Percentiles rank a stretch among this genome's conserved stretches.
phyloP scores from a whole-genome alignment of 176 grass and related monocot species.

The Stipa capillata region DNA sequence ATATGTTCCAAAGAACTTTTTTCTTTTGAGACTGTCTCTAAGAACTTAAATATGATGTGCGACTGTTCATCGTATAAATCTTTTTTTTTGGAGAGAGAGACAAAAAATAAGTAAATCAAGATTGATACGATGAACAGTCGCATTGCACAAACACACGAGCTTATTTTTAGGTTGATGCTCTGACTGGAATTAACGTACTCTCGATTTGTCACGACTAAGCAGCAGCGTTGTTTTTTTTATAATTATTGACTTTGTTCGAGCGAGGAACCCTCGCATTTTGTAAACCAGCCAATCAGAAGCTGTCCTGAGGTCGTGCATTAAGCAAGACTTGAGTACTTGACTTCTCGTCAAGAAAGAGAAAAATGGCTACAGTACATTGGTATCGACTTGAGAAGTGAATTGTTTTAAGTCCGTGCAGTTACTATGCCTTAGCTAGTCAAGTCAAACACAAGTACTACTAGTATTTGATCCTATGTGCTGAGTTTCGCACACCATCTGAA shows the following conservation, averaged over 20 bases:
- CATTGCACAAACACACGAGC: not conserved
- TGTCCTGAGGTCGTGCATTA: not conserved
- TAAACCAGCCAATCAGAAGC: not conserved
- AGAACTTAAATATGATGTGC: not conserved
- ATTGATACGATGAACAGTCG: too few species aligned
- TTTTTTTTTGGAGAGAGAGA: too few species aligned
- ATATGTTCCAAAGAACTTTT: too few species aligned
- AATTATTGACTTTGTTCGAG: slow-evolving; percentile 1
- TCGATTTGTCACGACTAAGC: not conserved
- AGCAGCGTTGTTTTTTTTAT: not conserved
- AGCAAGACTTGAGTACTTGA: not conserved
- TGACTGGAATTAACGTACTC: not conserved
- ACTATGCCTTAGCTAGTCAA: not conserved
- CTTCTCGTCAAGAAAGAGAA: not conserved
- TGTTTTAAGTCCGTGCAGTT: not conserved
- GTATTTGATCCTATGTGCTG: not conserved
- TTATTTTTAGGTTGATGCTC: not conserved
- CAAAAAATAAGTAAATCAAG: too few species aligned
- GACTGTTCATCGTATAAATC: not conserved
- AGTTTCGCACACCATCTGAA: not conserved
- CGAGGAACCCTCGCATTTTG: not conserved
- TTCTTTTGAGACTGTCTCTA: too few species aligned
- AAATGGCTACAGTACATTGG: not conserved
- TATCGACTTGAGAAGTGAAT: not conserved
- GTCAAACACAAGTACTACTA: not conserved